Evolutionary conservation across 257 asterid species (phyloP).

Genomic region (Solanum boliviense): DNA sequence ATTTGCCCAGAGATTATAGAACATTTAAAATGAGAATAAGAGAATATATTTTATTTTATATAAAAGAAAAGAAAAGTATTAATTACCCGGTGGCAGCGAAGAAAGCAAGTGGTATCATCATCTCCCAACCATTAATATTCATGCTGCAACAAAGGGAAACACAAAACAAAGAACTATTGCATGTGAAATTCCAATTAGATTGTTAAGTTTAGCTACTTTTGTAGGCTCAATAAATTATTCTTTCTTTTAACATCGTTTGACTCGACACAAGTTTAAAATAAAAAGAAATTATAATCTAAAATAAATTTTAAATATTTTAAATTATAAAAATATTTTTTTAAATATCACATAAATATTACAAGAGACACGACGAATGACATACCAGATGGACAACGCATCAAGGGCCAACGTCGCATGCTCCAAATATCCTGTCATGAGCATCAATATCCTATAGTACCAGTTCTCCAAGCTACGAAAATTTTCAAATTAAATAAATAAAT

Average conservation of each 20-base stretch:
- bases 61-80: too few relatives aligned
- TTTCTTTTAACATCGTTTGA: not conserved
- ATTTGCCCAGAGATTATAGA: not conserved
- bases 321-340: too few relatives aligned
- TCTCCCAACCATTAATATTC: constrained; percentile 43
- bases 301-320: not conserved
- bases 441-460: constrained; percentile 49
- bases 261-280: not conserved
- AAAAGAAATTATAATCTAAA: not conserved
- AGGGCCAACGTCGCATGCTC: constrained; percentile 31
- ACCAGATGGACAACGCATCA: constrained; percentile 53
- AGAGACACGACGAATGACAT: not conserved
- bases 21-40: not conserved
- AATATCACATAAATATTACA: not conserved
- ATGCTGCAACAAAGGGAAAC: constrained; percentile 12
- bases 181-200: not conserved
- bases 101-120: constrained; percentile 48
- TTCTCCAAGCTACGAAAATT: constrained; percentile 40
- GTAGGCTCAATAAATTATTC: not conserved
- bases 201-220: not conserved
- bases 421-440: constrained; percentile 39
- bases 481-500: not conserved
- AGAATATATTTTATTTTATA: too few relatives aligned
- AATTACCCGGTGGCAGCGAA: constrained; percentile 46
- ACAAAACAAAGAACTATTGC: not conserved